phyloP scores from a whole-genome alignment of 176 grass and related monocot genomes.

The Guadua angustifolia region DNA sequence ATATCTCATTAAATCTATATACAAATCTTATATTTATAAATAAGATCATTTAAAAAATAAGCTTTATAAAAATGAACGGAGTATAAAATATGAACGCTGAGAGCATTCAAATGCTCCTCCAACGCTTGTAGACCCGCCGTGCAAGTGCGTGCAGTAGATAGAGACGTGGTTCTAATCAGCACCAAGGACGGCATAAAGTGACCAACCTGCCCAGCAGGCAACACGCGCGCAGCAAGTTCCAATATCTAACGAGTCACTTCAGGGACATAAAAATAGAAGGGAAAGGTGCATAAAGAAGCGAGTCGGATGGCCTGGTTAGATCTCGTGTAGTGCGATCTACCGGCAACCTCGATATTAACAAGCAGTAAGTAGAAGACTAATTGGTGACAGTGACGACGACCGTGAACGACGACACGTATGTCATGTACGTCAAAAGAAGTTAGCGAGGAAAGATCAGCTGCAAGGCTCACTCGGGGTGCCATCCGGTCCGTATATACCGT shows the following conservation, averaged over 20 bases:
- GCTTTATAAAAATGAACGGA: no score
- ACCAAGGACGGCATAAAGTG: not conserved
- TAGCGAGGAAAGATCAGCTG: not conserved
- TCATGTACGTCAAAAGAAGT: not conserved
- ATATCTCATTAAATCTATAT: no score
- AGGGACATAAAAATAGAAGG: constrained; percentile 7
- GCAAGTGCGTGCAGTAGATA: not conserved
- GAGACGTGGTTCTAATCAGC: not conserved
- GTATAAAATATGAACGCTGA: no score
- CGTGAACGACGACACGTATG: constrained; percentile 17
- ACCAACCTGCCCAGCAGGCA: not conserved
- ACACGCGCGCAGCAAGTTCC: not conserved
- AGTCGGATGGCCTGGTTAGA: constrained; percentile 28
- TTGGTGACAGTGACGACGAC: constrained; percentile 9
- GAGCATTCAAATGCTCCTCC: no score
- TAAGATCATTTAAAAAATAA: no score
- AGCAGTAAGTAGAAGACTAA: constrained; percentile 20
- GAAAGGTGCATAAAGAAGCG: not conserved
- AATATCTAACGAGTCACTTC: not conserved
- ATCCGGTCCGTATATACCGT: no score
- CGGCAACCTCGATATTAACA: constrained; percentile 36
- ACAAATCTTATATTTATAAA: no score
- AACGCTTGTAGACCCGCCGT: no score
- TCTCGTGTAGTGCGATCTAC: constrained; percentile 47
- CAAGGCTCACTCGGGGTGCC: no score